These are phyloP conservation scores for Ogataea paraovalis DNA, from an alignment of 805 yeast species.

Conservation along the genomic window DNA sequence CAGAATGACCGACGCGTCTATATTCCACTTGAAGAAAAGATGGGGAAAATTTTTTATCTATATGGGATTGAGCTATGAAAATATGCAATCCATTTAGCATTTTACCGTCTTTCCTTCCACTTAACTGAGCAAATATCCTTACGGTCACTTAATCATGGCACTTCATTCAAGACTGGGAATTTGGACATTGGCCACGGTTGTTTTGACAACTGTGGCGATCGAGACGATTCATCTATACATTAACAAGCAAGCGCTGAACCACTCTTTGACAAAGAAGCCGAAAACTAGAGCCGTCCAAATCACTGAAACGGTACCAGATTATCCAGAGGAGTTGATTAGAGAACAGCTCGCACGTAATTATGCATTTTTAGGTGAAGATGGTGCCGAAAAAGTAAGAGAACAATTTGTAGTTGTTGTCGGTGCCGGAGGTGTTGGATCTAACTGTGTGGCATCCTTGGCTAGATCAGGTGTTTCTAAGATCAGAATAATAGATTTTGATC, in stretches of 20 bases:
- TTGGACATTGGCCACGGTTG: conserved; percentile 28
- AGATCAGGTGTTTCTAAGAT: conserved; percentile 84
- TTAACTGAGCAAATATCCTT: background rate
- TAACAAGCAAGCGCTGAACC: background rate
- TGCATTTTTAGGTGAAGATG: conserved; percentile 86
- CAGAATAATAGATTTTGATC: conserved; percentile 90
- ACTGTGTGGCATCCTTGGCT: conserved; percentile 87
- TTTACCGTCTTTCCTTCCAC: too few species aligned
- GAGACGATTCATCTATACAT: conserved; percentile 33
- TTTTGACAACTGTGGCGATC: conserved; percentile 32
- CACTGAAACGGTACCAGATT: conserved; percentile 17
- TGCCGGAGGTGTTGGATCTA: conserved; percentile 98
- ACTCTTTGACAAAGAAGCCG: background rate
- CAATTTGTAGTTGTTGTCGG: conserved; percentile 80
- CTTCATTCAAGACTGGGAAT: conserved; percentile 6
- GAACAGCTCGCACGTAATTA: conserved; percentile 94
- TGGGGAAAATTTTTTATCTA: too few species aligned
- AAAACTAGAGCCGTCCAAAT: background rate
- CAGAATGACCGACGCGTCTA: background rate
- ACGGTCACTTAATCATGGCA: background rate
- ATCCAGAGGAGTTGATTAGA: conserved; percentile 68
- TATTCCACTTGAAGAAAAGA: background rate
- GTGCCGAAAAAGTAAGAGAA: conserved; percentile 66
- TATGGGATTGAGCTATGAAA: too few species aligned
- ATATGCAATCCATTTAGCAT: too few species aligned